These are phyloP conservation scores for Ogataea nitratoaversa DNA, from an alignment of 805 yeast genomes.

Conservation along the genomic window DNA sequence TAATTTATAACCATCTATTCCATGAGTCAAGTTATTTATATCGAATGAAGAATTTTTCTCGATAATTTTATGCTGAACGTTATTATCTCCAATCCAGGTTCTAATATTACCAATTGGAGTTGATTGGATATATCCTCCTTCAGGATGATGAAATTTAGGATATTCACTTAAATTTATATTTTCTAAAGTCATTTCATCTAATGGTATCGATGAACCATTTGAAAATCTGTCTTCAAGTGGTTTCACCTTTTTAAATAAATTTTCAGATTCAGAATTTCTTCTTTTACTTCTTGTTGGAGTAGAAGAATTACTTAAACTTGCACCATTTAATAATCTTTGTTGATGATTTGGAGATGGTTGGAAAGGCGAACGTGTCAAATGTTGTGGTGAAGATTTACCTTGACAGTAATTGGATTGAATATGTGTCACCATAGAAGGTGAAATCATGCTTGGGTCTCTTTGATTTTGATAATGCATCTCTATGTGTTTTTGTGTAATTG, in stretches of 20 bases:
- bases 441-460: constrained; percentile 10
- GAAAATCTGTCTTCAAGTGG: constrained; percentile 7
- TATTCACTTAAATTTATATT: constrained; percentile 38
- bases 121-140: constrained; percentile 57
- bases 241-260: constrained; percentile 28
- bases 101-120: constrained; percentile 63
- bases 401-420: constrained; percentile 11
- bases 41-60: constrained; percentile 40
- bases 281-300: constrained; percentile 31
- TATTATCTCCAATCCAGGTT: constrained; percentile 37
- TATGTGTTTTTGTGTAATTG: too few relatives aligned
- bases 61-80: constrained; percentile 42
- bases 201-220: constrained; percentile 5
- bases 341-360: constrained; percentile 11
- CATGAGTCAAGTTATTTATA: constrained; percentile 26
- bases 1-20: constrained; percentile 35
- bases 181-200: constrained; percentile 22
- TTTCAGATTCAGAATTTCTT: constrained; percentile 32
- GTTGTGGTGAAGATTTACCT: constrained; percentile 6
- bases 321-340: constrained; percentile 11
- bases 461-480: constrained; percentile 13
- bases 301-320: constrained; percentile 7
- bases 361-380: constrained; percentile 1
- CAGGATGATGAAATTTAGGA: constrained; percentile 57
- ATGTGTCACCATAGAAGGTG: constrained; percentile 20